Percentiles rank a stretch among this genome's conserved stretches.
phyloP scores from a whole-genome alignment of 2,329 filamentous ascomycete genomes.

The Scedosporium minutisporum region DNA sequence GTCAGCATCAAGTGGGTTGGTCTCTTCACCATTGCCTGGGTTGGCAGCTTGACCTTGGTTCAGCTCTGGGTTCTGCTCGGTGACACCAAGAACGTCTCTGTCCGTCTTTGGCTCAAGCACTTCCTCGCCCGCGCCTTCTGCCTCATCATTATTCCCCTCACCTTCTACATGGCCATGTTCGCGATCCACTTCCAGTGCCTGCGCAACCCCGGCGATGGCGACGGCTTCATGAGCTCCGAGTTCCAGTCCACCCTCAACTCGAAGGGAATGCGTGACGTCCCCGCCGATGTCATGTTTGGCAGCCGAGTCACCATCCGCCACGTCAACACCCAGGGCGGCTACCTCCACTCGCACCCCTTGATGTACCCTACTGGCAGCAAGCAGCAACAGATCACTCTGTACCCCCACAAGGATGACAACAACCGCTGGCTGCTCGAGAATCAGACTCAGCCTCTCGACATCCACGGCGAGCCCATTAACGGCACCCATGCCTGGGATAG shows the following conservation, averaged over 20 bases:
- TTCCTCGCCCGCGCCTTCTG: conserved; percentile 86
- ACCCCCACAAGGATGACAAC: conserved; percentile 98
- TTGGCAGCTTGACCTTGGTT: conserved; percentile 78
- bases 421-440: conserved; percentile 93
- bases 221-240: conserved; percentile 99
- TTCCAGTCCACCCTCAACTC: conserved; percentile 96
- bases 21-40: conserved; percentile 97
- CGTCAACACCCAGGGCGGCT: conserved; percentile 94
- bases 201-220: conserved; percentile 88
- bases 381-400: conserved; percentile 96
- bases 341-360: conserved; percentile 89
- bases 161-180: conserved; percentile 96
- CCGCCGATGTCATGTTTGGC: conserved; percentile 83
- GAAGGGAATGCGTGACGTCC: conserved; percentile 91
- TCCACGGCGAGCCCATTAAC: conserved; percentile 66
- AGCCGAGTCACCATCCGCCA: conserved; percentile 81
- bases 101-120: conserved; percentile 85
- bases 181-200: conserved; percentile 92
- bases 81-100: conserved; percentile 75
- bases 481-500: conserved; percentile 80
- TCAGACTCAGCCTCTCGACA: conserved; percentile 78
- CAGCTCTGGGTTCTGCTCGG: conserved; percentile 95
- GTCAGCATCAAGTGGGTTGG: conserved; percentile 98
- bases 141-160: conserved; percentile 76
- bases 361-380: conserved; percentile 98